These are phyloP conservation scores for Aechmea fasciata DNA, from an alignment of 176 grass and related monocot genomes.

Conservation along the genomic window DNA sequence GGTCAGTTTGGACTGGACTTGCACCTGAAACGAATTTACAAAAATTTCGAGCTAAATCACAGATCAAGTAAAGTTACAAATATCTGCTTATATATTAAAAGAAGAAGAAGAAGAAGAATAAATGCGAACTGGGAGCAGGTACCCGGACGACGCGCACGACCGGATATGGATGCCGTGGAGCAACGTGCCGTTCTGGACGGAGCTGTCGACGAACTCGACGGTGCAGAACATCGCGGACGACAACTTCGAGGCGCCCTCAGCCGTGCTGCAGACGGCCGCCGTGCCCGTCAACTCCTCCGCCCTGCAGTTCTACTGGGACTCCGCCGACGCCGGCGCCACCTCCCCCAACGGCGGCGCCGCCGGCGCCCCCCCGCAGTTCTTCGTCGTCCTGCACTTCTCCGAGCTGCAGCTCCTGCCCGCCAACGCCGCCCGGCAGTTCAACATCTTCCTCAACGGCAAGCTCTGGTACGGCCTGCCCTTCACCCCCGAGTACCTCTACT, in stretches of 20 bases:
- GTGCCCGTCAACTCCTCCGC: slow-evolving; percentile 20
- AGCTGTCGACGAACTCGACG: slow-evolving; percentile 1
- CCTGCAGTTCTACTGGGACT: slow-evolving; percentile 26
- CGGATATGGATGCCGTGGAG: slow-evolving; percentile 30
- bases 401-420: slow-evolving; percentile 9
- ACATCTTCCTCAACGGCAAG: slow-evolving; percentile 4
- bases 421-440: slow-evolving; percentile 11
- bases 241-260: slow-evolving; percentile 12
- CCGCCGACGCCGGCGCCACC: background rate
- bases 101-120: no score
- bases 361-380: slow-evolving; percentile 14
- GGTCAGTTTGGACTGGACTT: background rate
- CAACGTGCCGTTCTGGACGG: slow-evolving; percentile 9
- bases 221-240: slow-evolving; percentile 5
- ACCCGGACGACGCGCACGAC: slow-evolving; percentile 30
- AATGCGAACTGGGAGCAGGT: slow-evolving; percentile 20
- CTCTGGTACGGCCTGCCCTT: background rate
- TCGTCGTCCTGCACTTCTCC: slow-evolving; percentile 36
- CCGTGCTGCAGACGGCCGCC: slow-evolving; percentile 28
- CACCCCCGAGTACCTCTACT: slow-evolving; percentile 13
- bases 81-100: no score
- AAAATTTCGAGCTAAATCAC: no score
- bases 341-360: slow-evolving; percentile 9
- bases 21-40: no score
- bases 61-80: no score